phyloP scores from a whole-genome alignment of 2,329 filamentous ascomycete species.

The Grosmannia serpens region DNA sequence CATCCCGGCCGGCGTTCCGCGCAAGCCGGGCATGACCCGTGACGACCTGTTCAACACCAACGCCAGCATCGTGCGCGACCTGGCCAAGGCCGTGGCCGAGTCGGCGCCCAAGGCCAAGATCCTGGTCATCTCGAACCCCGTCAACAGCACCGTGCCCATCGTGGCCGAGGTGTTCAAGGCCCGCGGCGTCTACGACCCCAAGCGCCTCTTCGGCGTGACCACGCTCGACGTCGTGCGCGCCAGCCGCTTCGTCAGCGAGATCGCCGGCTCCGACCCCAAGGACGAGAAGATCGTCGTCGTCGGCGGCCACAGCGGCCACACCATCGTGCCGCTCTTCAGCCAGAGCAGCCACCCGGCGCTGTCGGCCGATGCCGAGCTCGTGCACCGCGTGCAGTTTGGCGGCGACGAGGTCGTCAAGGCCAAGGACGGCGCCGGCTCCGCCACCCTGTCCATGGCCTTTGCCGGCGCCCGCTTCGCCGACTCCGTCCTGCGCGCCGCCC shows the following conservation, averaged over 20 bases:
- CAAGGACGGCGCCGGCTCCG: slow-evolving; percentile 94
- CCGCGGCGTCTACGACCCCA: slow-evolving; percentile 94
- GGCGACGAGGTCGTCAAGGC: slow-evolving; percentile 98
- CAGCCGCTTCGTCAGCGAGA: slow-evolving; percentile 91
- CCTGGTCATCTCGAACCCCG: slow-evolving; percentile 96
- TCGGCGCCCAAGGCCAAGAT: slow-evolving; percentile 86
- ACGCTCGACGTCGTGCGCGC: slow-evolving; percentile 98
- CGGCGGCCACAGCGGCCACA: slow-evolving; percentile 94
- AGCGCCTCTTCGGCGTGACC: slow-evolving; percentile 98
- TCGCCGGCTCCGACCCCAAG: slow-evolving; percentile 82
- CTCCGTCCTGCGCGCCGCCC: slow-evolving; percentile 80
- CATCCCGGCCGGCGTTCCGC: slow-evolving; percentile 95
- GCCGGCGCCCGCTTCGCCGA: slow-evolving; percentile 78
- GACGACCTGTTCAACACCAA: slow-evolving; percentile 99
- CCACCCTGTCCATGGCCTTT: slow-evolving; percentile 98
- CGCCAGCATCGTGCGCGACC: slow-evolving; percentile 95
- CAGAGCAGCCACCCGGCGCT: slow-evolving; percentile 84
- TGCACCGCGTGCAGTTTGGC: slow-evolving; percentile 96
- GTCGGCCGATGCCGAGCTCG: slow-evolving; percentile 63
- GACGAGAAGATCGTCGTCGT: slow-evolving; percentile 93
- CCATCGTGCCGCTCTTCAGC: slow-evolving; percentile 95
- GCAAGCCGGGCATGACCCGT: slow-evolving; percentile 99
- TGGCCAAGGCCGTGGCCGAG: slow-evolving; percentile 88
- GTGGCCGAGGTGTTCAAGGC: slow-evolving; percentile 94
- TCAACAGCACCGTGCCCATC: slow-evolving; percentile 99